Percentiles rank a stretch among this genome's conserved stretches.
These are phyloP conservation scores for Fusarium metavorans DNA, from an alignment of 2,329 filamentous ascomycete species.

Conservation along the genomic window DNA sequence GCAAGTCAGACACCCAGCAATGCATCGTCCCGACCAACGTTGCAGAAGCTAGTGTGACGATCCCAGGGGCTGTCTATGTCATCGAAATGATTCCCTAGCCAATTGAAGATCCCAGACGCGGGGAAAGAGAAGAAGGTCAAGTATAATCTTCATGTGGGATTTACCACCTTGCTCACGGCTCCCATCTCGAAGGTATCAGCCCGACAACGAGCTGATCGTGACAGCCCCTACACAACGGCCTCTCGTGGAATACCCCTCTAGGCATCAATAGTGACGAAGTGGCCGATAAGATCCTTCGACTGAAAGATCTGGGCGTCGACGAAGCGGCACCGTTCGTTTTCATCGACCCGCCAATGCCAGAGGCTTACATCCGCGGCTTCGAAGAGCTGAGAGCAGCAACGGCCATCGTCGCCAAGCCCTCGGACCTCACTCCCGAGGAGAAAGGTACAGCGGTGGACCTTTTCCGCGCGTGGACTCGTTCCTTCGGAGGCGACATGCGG, in stretches of 20 bases:
- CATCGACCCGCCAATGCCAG: too few species aligned
- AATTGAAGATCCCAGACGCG: not conserved
- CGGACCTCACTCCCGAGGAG: not conserved
- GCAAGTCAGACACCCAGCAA: conserved; percentile 85
- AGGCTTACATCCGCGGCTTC: too few species aligned
- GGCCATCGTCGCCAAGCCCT: not conserved
- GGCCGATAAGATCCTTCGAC: too few species aligned
- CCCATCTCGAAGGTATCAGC: not conserved
- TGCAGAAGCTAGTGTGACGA: conserved; percentile 96
- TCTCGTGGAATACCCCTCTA: too few species aligned
- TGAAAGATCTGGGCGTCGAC: too few species aligned
- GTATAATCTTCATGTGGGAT: not conserved
- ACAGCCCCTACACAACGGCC: too few species aligned
- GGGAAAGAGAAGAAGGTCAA: not conserved
- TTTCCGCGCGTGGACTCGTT: not conserved
- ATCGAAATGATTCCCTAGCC: conserved; percentile 73
- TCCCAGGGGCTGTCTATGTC: conserved; percentile 77
- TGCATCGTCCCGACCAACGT: conserved; percentile 98
- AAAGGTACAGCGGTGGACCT: not conserved
- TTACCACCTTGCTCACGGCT: not conserved
- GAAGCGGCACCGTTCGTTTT: too few species aligned
- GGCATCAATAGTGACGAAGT: too few species aligned
- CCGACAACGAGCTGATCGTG: too few species aligned
- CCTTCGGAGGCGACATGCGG: not conserved
- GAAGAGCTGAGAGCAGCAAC: too few species aligned